A percentile compares a stretch with the other conserved stretches of the same genome.
Evolutionary conservation across 139 green algal species (phyloP).

Genomic region (Prasinococcaceae sp.): DNA sequence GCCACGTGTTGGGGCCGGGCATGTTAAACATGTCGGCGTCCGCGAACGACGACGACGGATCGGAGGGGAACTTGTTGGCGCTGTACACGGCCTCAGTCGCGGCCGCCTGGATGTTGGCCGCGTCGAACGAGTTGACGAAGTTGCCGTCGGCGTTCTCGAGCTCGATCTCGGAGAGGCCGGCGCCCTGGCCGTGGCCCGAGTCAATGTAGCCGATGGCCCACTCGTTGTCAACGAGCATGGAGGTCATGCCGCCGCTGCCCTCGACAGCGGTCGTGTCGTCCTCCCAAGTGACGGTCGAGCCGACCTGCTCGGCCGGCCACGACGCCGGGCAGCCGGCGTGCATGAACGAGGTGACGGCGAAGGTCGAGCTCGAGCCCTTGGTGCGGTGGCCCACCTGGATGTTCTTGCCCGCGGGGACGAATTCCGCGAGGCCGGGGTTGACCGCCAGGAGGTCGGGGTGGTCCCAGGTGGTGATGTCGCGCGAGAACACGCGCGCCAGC

Average conservation of each 20-base stretch:
- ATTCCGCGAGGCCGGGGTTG: constrained; percentile 13
- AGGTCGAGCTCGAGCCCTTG: constrained; percentile 15
- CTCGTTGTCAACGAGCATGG: constrained; percentile 3
- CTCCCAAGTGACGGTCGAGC: background rate
- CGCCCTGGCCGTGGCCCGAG: constrained; percentile 7
- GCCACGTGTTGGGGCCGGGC: constrained; percentile 3
- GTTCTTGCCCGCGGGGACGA: constrained; percentile 3
- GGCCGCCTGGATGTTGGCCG: constrained; percentile 3
- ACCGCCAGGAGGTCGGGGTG: constrained; percentile 15
- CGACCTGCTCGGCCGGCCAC: background rate
- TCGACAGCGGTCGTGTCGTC: constrained; percentile 1
- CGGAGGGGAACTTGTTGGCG: background rate
- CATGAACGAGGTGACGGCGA: constrained; percentile 13
- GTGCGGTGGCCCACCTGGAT: constrained; percentile 20
- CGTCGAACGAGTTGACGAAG: constrained; percentile 7
- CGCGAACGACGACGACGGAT: background rate
- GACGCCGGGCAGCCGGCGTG: constrained; percentile 3
- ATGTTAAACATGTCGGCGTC: constrained; percentile 4
- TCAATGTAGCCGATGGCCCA: constrained; percentile 26
- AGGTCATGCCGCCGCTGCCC: constrained; percentile 6
- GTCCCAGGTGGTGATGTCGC: constrained; percentile 25
- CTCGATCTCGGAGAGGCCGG: constrained; percentile 8
- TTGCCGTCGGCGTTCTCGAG: constrained; percentile 18
- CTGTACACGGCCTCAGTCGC: constrained; percentile 3
- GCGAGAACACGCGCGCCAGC: constrained; percentile 17